phyloP scores from a whole-genome alignment of 257 asterid genomes.

The Perilla frutescens region DNA sequence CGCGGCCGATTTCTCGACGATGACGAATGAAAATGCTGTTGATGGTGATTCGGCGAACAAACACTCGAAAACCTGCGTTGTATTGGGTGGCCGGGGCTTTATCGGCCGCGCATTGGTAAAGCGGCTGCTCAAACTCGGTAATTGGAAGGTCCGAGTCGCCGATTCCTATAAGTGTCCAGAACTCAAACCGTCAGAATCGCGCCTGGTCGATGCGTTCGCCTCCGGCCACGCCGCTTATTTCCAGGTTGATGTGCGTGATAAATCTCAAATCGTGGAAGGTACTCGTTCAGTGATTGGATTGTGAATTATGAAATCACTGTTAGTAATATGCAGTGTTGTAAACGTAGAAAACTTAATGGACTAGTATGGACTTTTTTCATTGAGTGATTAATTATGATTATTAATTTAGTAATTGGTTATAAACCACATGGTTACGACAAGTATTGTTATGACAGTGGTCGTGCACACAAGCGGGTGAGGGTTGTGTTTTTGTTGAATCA shows the following conservation, averaged over 20 bases:
- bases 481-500: constrained; percentile 4
- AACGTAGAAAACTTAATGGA: constrained; percentile 8
- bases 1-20: constrained; percentile 38
- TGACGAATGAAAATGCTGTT: constrained; percentile 51
- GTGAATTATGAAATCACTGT: constrained; percentile 15
- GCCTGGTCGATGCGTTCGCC: constrained; percentile 64
- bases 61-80: constrained; percentile 62
- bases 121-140: constrained; percentile 69
- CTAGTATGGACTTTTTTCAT: constrained; percentile 5
- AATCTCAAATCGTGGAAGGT: constrained; percentile 66
- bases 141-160: constrained; percentile 84
- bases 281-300: constrained; percentile 21
- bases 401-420: background rate
- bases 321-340: constrained; percentile 6
- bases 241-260: constrained; percentile 69
- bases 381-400: constrained; percentile 5
- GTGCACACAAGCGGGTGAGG: background rate
- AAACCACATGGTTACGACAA: constrained; percentile 7
- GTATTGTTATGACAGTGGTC: background rate
- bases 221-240: constrained; percentile 70
- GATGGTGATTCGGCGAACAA: constrained; percentile 34
- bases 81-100: constrained; percentile 85
- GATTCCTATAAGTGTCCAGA: constrained; percentile 58
- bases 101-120: constrained; percentile 78
- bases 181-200: constrained; percentile 57